phyloP scores from a whole-genome alignment of 768 basidiomycete genomes.

The Mycena capillaripes region DNA sequence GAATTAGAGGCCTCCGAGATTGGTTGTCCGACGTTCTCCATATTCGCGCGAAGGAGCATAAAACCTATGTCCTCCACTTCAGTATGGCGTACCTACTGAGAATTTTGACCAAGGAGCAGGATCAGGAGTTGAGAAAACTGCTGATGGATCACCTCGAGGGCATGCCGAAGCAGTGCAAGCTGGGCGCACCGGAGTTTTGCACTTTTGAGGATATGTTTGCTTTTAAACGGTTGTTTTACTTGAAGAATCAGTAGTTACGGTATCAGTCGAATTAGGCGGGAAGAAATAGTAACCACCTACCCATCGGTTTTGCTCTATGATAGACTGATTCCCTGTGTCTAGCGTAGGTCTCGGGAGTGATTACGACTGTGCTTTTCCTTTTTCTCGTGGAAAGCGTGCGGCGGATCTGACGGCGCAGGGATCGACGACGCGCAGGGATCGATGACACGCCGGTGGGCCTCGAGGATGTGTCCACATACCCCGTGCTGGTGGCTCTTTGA shows the following conservation, averaged over 20 bases:
- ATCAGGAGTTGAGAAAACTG: background rate
- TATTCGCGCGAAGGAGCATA: background rate
- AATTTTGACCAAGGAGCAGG: background rate
- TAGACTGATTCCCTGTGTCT: too few relatives aligned
- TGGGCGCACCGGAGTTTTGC: conserved; percentile 1
- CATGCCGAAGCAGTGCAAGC: conserved; percentile 1
- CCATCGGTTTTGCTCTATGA: too few relatives aligned
- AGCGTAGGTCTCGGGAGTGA: conserved; percentile 92
- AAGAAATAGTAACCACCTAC: too few relatives aligned
- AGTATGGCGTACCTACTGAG: background rate
- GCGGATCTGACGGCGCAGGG: background rate
- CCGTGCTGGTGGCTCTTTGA: conserved; percentile 70
- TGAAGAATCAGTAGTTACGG: background rate
- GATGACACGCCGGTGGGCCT: conserved; percentile 75
- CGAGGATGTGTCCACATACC: conserved; percentile 93
- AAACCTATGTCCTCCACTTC: background rate
- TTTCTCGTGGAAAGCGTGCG: background rate
- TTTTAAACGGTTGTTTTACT: background rate
- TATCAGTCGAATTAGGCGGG: too few relatives aligned
- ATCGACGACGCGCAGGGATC: conserved; percentile 81
- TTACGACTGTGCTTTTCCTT: conserved; percentile 64
- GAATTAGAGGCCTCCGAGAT: background rate
- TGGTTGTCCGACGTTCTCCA: background rate
- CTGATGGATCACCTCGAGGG: background rate
- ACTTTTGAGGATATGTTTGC: conserved; percentile 1